A percentile compares a stretch with the other conserved stretches of the same genome.
phyloP scores from a whole-genome alignment of 1,284 basidiomycete genomes.

The Cryptococcus sp. region DNA sequence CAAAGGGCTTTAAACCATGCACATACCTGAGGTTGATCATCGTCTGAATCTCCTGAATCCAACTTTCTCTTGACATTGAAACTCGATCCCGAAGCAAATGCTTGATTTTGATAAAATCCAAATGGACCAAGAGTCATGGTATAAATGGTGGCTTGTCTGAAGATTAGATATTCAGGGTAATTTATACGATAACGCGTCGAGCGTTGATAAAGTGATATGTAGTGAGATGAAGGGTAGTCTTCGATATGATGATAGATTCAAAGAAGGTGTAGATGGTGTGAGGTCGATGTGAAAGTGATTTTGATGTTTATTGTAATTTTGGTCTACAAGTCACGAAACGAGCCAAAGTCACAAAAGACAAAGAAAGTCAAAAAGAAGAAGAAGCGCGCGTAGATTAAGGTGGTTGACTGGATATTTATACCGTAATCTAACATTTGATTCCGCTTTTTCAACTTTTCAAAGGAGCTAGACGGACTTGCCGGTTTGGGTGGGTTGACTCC shows the following conservation, averaged over 20 bases:
- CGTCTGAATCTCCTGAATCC: conserved; percentile 6
- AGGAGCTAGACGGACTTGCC: not conserved
- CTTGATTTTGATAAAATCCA: conserved; percentile 7
- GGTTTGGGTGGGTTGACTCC: no score
- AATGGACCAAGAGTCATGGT: conserved; percentile 22
- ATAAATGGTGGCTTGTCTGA: not conserved
- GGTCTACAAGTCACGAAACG: not conserved
- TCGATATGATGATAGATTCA: not conserved
- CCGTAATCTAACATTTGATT: not conserved
- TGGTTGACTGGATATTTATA: not conserved
- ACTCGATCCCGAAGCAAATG: conserved; percentile 21
- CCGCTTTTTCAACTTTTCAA: not conserved
- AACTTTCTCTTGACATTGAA: conserved; percentile 41
- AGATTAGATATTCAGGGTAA: not conserved
- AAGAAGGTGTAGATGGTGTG: not conserved
- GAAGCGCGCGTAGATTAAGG: not conserved
- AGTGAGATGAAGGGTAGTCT: not conserved
- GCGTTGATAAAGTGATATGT: not conserved
- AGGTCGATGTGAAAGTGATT: not conserved
- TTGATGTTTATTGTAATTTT: not conserved
- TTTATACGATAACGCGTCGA: not conserved
- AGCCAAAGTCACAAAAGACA: not conserved
- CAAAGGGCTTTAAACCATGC: not conserved
- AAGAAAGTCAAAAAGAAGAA: not conserved
- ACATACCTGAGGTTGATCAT: conserved; percentile 3